These are phyloP conservation scores for Solanum pinnatisectum DNA, from an alignment of 257 asterid genomes.

Conservation along the genomic window DNA sequence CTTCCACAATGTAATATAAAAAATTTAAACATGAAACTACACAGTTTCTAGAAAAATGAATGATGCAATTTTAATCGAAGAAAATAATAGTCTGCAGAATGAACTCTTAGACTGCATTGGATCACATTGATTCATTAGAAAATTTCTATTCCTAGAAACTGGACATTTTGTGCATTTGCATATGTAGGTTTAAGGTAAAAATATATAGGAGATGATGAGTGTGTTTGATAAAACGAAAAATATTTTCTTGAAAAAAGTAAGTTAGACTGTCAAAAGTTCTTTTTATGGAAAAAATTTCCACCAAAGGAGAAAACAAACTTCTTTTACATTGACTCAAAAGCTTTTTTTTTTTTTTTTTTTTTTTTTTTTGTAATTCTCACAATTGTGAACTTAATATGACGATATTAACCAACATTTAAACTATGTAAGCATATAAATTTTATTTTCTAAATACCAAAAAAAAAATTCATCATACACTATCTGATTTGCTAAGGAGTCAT, in stretches of 20 bases:
- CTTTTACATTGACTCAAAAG: neutral
- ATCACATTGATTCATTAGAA: neutral
- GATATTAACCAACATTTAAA: neutral
- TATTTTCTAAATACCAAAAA: neutral
- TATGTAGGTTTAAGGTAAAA: neutral
- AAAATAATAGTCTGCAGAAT: no score
- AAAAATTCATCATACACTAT: neutral
- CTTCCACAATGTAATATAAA: no score
- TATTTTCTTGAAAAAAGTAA: no score
- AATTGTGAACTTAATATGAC: neutral
- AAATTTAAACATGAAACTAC: no score
- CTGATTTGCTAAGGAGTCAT: neutral
- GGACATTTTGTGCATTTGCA: neutral
- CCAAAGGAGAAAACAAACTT: neutral
- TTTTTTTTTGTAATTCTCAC: neutral
- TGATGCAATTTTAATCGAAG: no score
- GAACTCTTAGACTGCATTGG: neutral
- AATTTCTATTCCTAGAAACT: no score
- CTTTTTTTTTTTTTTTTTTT: no score
- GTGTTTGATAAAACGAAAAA: neutral
- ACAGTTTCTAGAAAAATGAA: no score
- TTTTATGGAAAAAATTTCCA: neutral
- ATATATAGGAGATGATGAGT: neutral
- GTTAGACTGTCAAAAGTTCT: neutral
- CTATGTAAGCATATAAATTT: neutral